These are phyloP conservation scores for Avena atlantica DNA, from an alignment of 176 grass and related monocot species.

Conservation along the genomic window DNA sequence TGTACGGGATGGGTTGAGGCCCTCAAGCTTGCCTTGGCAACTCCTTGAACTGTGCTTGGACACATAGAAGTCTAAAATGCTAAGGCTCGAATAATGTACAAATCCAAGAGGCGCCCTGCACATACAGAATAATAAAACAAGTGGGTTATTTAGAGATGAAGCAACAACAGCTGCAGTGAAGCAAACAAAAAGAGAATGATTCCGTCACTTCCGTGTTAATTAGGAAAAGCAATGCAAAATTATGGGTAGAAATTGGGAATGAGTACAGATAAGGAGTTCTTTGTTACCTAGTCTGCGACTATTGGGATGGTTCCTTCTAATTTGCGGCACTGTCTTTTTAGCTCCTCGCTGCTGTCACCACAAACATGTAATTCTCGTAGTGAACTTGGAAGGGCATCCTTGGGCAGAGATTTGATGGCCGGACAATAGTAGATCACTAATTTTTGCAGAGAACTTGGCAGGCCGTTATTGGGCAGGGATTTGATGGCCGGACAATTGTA, in stretches of 20 bases:
- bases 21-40: neutral
- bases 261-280: neutral
- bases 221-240: neutral
- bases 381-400: neutral
- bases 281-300: neutral
- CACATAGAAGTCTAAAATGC: neutral
- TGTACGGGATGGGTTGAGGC: neutral
- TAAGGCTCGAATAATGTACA: neutral
- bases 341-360: neutral
- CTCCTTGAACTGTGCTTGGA: neutral
- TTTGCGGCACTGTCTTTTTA: slow-evolving; percentile 31
- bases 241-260: neutral
- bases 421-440: rapidly evolving
- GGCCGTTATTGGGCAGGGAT: neutral
- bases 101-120: neutral
- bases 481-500: rapidly evolving
- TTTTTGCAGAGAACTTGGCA: neutral
- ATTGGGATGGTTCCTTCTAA: slow-evolving; percentile 36
- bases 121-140: neutral
- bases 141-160: neutral
- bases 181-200: neutral
- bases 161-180: neutral
- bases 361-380: rapidly evolving
- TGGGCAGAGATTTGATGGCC: neutral
- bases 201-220: neutral